Evolutionary conservation across 2,329 filamentous ascomycete species (phyloP).

Genomic region (Orbilia quercus): DNA sequence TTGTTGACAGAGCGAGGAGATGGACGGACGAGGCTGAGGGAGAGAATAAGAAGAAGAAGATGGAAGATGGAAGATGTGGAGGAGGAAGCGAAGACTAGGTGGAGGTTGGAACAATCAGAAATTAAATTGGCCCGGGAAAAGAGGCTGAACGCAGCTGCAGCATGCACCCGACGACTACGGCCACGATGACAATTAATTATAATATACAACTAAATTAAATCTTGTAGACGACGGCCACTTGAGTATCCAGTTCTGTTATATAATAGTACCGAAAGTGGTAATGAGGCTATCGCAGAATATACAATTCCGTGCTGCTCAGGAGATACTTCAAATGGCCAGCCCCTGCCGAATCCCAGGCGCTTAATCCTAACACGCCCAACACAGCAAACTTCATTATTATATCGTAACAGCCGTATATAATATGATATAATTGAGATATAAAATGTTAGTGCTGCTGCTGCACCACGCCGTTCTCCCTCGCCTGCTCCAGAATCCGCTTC

Average conservation of each 20-base stretch:
- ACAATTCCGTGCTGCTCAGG: too few species aligned
- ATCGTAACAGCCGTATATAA: too few species aligned
- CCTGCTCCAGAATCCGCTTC: conserved; percentile 91
- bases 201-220: too few species aligned
- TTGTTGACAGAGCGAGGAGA: background rate
- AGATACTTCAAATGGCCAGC: conserved; percentile 1
- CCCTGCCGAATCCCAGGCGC: conserved; percentile 14
- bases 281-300: too few species aligned
- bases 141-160: conserved; percentile 40
- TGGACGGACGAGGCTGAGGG: background rate
- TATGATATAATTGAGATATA: too few species aligned
- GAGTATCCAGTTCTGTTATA: too few species aligned
- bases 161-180: too few species aligned
- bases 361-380: conserved; percentile 14
- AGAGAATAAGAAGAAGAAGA: background rate
- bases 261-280: too few species aligned
- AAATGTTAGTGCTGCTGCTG: conserved; percentile 66
- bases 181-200: too few species aligned
- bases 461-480: conserved; percentile 87
- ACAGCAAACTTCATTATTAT: background rate
- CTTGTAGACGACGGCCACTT: too few species aligned
- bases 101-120: background rate
- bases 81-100: too few species aligned
- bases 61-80: background rate
- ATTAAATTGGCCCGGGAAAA: conserved; percentile 12